These are phyloP conservation scores for Coffea humblotiana DNA, from an alignment of 305 asterid species.

Conservation along the genomic window DNA sequence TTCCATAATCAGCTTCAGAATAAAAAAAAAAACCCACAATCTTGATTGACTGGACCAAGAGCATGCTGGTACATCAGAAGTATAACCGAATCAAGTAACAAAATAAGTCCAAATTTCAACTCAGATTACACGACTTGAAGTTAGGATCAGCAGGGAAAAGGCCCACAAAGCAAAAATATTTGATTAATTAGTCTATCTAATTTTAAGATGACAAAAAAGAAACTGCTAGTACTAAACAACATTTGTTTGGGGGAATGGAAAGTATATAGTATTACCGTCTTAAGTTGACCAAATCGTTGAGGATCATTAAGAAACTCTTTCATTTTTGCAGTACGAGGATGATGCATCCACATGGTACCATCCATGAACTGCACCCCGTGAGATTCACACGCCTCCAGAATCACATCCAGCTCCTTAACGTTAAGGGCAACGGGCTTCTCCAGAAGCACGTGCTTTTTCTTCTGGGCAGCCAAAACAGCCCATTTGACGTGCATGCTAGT, in stretches of 20 bases:
- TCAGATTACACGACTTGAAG: not conserved
- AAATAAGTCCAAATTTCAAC: not conserved
- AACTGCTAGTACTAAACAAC: too few relatives aligned
- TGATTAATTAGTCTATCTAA: too few relatives aligned
- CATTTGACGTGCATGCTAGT: constrained; percentile 71
- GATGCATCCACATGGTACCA: constrained; percentile 91
- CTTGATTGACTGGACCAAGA: not conserved
- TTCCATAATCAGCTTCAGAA: too few relatives aligned
- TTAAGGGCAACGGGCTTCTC: constrained; percentile 83
- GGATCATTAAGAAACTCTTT: constrained; percentile 34
- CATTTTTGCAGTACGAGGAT: constrained; percentile 49
- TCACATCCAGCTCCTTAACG: constrained; percentile 55
- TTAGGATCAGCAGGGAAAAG: too few relatives aligned
- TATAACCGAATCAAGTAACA: not conserved
- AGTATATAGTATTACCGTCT: constrained; percentile 29
- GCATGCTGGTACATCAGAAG: not conserved
- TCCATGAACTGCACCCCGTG: constrained; percentile 84
- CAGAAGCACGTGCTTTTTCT: constrained; percentile 73
- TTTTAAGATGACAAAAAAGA: not conserved
- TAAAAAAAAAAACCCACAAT: not conserved
- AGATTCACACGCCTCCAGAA: constrained; percentile 62
- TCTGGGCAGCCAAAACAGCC: constrained; percentile 77
- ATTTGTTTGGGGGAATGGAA: not conserved
- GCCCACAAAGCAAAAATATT: too few relatives aligned
- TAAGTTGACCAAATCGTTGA: constrained; percentile 39